Conservation (phyloP, 2,329 filamentous ascomycete species). For the Talaromyces rugulosus region DNA sequence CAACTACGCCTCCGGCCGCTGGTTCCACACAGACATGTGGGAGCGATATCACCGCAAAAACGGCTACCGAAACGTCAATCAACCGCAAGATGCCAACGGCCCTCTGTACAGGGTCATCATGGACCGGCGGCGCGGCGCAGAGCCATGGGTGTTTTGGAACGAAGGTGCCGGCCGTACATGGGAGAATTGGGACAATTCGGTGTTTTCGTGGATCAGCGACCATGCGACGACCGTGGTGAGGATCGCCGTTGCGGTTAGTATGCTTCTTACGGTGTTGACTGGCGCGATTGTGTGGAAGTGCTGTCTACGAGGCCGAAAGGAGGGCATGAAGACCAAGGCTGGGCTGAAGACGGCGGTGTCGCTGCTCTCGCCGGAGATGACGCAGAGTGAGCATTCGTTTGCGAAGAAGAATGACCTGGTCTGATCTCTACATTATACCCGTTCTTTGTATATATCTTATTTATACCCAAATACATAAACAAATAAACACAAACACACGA, state of each 20-base stretch:
- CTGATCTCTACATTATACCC: background rate
- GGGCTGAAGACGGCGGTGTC: constrained; percentile 3
- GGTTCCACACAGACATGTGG: constrained; percentile 14
- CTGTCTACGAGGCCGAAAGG: constrained; percentile 2
- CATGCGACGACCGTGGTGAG: constrained; percentile 2
- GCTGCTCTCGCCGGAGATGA: background rate
- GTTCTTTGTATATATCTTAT: background rate
- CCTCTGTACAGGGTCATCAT: constrained; percentile 12
- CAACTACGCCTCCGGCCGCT: constrained; percentile 10
- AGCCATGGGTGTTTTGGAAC: constrained; percentile 14
- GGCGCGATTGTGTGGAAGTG: constrained; percentile 7
- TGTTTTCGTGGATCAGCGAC: constrained; percentile 5
- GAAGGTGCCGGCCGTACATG: constrained; percentile 5
- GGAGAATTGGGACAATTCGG: constrained; percentile 13
- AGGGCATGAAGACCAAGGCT: background rate
- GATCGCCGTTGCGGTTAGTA: background rate
- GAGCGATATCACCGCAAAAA: constrained; percentile 12
- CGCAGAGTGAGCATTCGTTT: background rate
- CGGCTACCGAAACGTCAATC: background rate
- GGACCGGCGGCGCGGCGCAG: constrained; percentile 11
- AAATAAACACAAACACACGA: background rate
- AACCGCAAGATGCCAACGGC: background rate
- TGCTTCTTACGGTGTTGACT: background rate
- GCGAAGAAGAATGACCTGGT: constrained; percentile 4
- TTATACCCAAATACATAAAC: background rate